Evolutionary conservation across 129 eudicot genomes (phyloP).

Genomic region (Centrapalus pauciflorus): DNA sequence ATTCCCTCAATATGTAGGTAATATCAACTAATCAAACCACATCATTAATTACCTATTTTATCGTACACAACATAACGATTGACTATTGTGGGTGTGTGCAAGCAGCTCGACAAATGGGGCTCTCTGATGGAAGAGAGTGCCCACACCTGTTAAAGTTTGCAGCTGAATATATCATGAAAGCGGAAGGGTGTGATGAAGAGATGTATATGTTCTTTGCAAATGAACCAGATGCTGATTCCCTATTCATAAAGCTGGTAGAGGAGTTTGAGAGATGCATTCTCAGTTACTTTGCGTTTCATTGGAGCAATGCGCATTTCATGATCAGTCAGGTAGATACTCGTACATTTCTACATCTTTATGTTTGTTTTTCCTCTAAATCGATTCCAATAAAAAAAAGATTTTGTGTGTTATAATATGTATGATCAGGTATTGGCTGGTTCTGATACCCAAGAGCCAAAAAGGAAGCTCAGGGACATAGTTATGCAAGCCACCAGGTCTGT

Average conservation of each 20-base stretch:
- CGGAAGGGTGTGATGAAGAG: constrained; percentile 77
- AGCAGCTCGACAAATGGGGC: constrained; percentile 95
- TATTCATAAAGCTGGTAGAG: constrained; percentile 86
- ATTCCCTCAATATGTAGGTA: constrained; percentile 95
- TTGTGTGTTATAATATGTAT: neutral
- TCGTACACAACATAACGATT: too few relatives aligned
- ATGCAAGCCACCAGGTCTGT: constrained; percentile 87
- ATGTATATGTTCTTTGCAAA: constrained; percentile 58
- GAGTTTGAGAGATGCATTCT: constrained; percentile 93
- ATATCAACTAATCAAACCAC: neutral
- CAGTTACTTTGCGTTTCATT: constrained; percentile 94
- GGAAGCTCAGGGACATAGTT: constrained; percentile 84
- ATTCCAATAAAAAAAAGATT: neutral
- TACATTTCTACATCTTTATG: too few relatives aligned
- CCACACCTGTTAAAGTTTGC: constrained; percentile 73
- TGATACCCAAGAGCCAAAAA: constrained; percentile 63
- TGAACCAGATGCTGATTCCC: constrained; percentile 75
- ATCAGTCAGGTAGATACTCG: constrained; percentile 70
- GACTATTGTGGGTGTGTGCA: constrained; percentile 19
- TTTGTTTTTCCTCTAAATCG: constrained; percentile 3
- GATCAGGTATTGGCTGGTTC: constrained; percentile 71
- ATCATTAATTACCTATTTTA: neutral
- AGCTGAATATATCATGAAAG: constrained; percentile 61
- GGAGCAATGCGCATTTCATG: constrained; percentile 70
- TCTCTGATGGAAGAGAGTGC: constrained; percentile 49